Evolutionary conservation across 768 basidiomycete genomes (phyloP).

Genomic region (Amanita jacksonii): DNA sequence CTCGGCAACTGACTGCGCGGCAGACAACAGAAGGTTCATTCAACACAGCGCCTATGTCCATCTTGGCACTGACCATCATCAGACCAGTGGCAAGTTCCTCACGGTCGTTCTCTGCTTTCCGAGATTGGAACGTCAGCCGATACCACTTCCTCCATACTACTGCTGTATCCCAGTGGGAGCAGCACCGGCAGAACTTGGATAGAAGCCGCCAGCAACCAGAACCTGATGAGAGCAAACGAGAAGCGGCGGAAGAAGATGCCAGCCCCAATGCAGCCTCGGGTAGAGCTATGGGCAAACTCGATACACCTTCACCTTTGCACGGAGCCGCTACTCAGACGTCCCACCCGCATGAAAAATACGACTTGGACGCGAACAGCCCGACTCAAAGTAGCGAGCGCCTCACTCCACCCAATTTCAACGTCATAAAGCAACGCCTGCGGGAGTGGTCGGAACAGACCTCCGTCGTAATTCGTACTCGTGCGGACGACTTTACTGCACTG

Average conservation of each 20-base stretch:
- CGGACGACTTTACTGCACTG: slow-evolving; percentile 47
- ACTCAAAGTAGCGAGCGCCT: background rate
- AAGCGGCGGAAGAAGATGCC: background rate
- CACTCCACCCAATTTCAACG: slow-evolving; percentile 18
- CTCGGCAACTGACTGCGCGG: background rate
- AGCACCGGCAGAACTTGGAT: slow-evolving; percentile 2
- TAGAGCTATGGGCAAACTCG: no score
- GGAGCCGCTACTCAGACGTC: background rate
- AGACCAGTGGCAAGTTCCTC: slow-evolving; percentile 9
- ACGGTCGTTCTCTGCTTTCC: slow-evolving; percentile 21
- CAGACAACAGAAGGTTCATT: background rate
- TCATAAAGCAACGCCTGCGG: slow-evolving; percentile 29
- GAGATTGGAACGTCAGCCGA: slow-evolving; percentile 23
- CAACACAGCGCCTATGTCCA: slow-evolving; percentile 20
- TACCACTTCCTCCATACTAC: background rate
- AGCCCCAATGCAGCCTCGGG: background rate
- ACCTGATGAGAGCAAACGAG: background rate
- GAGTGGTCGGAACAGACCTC: slow-evolving; percentile 42
- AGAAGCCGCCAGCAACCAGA: background rate
- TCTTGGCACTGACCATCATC: slow-evolving; percentile 19
- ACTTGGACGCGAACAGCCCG: no score
- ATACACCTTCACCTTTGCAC: background rate
- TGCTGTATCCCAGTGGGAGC: background rate
- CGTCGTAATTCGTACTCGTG: slow-evolving; percentile 37
- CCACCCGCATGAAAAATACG: background rate